Evolutionary conservation across 192 early-diverging fungal species (phyloP).

Genomic region (Linnemannia exigua): DNA sequence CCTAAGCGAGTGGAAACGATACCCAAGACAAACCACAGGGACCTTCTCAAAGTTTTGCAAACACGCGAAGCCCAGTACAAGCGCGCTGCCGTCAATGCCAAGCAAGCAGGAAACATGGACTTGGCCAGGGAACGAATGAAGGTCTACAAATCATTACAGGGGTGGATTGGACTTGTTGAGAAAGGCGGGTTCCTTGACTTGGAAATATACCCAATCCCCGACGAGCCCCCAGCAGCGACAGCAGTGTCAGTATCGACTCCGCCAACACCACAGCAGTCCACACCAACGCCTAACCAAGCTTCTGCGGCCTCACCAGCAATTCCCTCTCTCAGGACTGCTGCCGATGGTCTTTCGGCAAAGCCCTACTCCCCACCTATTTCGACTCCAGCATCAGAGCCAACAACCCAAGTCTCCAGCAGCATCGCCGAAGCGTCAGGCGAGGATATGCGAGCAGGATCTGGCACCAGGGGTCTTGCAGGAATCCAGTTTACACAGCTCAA

Average conservation of each 20-base stretch:
- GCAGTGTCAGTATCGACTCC: neutral
- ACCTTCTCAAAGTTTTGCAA: slow-evolving; percentile 36
- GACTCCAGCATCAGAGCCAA: slow-evolving; percentile 44
- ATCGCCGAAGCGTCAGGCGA: slow-evolving; percentile 39
- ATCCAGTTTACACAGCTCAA: slow-evolving; percentile 37
- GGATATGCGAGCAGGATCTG: slow-evolving; percentile 31
- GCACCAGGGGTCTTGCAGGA: slow-evolving; percentile 5
- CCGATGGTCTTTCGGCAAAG: neutral
- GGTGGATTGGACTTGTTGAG: slow-evolving; percentile 52
- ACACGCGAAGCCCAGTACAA: slow-evolving; percentile 66
- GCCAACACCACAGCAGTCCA: neutral
- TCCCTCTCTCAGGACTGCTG: neutral
- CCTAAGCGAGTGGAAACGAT: slow-evolving; percentile 29
- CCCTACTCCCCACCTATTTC: slow-evolving; percentile 8
- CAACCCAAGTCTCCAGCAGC: slow-evolving; percentile 44
- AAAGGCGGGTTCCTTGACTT: slow-evolving; percentile 29
- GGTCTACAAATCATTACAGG: slow-evolving; percentile 60
- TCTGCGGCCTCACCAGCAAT: neutral
- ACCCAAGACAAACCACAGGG: slow-evolving; percentile 43
- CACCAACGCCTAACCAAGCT: neutral
- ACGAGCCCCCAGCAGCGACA: slow-evolving; percentile 14
- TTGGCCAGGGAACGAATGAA: slow-evolving; percentile 61
- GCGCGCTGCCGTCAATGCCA: slow-evolving; percentile 60
- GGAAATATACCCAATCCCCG: slow-evolving; percentile 48
- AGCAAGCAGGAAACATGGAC: slow-evolving; percentile 59